A percentile compares a stretch with the other conserved stretches of the same genome.
Conservation (phyloP, 2,329 filamentous ascomycete species). For the Stylonectria norvegica region DNA sequence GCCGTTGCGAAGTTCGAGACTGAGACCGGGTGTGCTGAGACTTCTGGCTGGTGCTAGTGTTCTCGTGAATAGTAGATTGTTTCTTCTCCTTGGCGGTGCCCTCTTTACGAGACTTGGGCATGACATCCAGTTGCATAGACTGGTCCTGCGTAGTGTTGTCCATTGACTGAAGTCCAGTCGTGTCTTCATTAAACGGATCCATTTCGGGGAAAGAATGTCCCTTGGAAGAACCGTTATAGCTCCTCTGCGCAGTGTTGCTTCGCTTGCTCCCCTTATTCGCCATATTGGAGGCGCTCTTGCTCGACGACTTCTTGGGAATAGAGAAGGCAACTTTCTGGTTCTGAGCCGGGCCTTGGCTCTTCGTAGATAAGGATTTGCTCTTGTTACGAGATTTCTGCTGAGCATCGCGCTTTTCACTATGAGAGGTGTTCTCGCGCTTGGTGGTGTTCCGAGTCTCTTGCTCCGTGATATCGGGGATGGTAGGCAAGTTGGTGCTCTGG, state of each 20-base stretch:
- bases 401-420: slow-evolving; percentile 25
- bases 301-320: slow-evolving; percentile 35
- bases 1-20: slow-evolving; percentile 26
- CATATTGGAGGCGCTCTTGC: slow-evolving; percentile 29
- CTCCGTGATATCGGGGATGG: slow-evolving; percentile 28
- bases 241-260: slow-evolving; percentile 27
- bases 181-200: slow-evolving; percentile 33
- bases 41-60: slow-evolving; percentile 24
- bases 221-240: slow-evolving; percentile 20
- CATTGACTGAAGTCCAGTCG: slow-evolving; percentile 32
- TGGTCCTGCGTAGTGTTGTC: slow-evolving; percentile 36
- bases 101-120: slow-evolving; percentile 23
- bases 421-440: slow-evolving; percentile 27
- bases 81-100: slow-evolving; percentile 16
- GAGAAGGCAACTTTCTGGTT: slow-evolving; percentile 42
- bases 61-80: slow-evolving; percentile 17
- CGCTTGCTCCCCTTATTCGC: slow-evolving; percentile 45
- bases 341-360: slow-evolving; percentile 20
- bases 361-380: slow-evolving; percentile 23
- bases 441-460: slow-evolving; percentile 26
- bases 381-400: slow-evolving; percentile 29
- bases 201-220: slow-evolving; percentile 19
- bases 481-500: slow-evolving; percentile 29
- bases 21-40: slow-evolving; percentile 24
- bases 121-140: slow-evolving; percentile 32